Evolutionary conservation across 306 rosid species (phyloP).

Genomic region (Vigna radiata): DNA sequence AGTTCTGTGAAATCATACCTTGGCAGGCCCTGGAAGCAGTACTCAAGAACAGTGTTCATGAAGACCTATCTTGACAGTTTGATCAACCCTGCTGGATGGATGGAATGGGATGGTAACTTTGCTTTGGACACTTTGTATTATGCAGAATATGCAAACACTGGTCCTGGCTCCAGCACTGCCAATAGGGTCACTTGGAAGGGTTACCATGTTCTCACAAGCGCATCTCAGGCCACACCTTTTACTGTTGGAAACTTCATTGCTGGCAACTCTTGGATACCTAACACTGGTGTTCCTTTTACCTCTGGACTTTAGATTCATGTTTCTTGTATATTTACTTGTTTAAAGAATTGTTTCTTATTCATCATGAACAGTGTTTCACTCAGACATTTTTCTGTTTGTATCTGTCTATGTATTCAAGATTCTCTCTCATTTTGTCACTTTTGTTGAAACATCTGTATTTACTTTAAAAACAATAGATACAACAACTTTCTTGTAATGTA

Average conservation of each 20-base stretch:
- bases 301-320: slow-evolving; percentile 49
- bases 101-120: slow-evolving; percentile 72
- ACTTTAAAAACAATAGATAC: no score
- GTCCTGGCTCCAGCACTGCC: slow-evolving; percentile 68
- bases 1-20: slow-evolving; percentile 56
- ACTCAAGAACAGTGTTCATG: slow-evolving; percentile 75
- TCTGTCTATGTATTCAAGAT: neutral
- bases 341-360: slow-evolving; percentile 26
- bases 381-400: neutral
- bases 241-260: slow-evolving; percentile 71
- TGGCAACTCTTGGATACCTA: slow-evolving; percentile 67
- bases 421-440: neutral
- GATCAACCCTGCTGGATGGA: slow-evolving; percentile 73
- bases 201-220: slow-evolving; percentile 67
- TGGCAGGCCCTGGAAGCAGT: slow-evolving; percentile 74
- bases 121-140: slow-evolving; percentile 68
- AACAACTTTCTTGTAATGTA: no score
- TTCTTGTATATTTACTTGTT: neutral
- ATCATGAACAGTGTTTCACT: slow-evolving; percentile 7
- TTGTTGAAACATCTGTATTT: no score
- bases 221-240: slow-evolving; percentile 69
- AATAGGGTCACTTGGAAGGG: slow-evolving; percentile 72
- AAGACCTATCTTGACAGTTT: slow-evolving; percentile 62
- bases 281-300: slow-evolving; percentile 72
- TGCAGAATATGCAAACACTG: slow-evolving; percentile 72